Percentiles rank a stretch among this genome's conserved stretches.
Evolutionary conservation across 2,329 filamentous ascomycete species (phyloP).

Genomic region (Pseudopithomyces chartarum): DNA sequence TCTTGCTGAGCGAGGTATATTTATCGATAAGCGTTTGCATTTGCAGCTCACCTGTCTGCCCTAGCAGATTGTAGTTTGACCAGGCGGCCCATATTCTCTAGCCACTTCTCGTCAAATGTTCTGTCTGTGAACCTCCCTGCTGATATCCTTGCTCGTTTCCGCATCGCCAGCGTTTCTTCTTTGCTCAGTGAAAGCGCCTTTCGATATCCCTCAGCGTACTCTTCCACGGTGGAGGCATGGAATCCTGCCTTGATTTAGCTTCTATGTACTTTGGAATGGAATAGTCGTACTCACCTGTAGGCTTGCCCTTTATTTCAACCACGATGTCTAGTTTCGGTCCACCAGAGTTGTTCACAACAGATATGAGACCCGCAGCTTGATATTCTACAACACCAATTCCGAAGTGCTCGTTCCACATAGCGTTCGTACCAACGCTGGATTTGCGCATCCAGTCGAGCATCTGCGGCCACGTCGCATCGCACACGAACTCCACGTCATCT

Average conservation of each 20-base stretch:
- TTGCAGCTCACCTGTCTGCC: slow-evolving; percentile 3
- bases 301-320: slow-evolving; percentile 74
- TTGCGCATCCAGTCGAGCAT: slow-evolving; percentile 79
- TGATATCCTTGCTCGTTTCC: slow-evolving; percentile 75
- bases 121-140: slow-evolving; percentile 86
- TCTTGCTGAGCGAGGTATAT: too few species aligned
- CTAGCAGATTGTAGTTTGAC: slow-evolving; percentile 54
- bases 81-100: slow-evolving; percentile 73
- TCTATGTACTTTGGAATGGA: not conserved
- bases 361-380: slow-evolving; percentile 90
- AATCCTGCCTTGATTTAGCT: slow-evolving; percentile 64
- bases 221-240: slow-evolving; percentile 75
- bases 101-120: slow-evolving; percentile 81
- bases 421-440: slow-evolving; percentile 87
- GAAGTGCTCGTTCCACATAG: slow-evolving; percentile 99
- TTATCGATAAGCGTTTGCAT: too few species aligned
- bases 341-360: slow-evolving; percentile 90
- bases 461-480: slow-evolving; percentile 87
- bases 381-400: slow-evolving; percentile 98
- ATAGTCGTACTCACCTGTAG: slow-evolving; percentile 65
- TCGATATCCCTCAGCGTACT: slow-evolving; percentile 82
- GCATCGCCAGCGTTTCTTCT: slow-evolving; percentile 72
- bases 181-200: slow-evolving; percentile 71
- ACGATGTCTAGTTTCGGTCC: slow-evolving; percentile 96
- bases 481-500: slow-evolving; percentile 82